Evolutionary conservation across 2,329 filamentous ascomycete genomes (phyloP), one percentile per base, ranked within the genome.

Genomic region (Tolypocladium tundrense): DNA sequence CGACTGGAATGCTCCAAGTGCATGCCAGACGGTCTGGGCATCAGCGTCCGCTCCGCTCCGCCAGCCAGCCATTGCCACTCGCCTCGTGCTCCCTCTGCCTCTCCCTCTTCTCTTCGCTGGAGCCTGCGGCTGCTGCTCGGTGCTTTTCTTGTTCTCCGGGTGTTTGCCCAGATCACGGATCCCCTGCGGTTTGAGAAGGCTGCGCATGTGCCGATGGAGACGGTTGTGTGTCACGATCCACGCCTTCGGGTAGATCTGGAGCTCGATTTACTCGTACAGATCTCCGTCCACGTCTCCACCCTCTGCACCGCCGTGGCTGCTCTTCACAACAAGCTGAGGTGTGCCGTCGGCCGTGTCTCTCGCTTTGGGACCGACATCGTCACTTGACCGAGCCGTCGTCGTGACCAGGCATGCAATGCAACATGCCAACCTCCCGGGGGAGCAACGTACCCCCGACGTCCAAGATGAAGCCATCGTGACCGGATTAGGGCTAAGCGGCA

Each of bases 381-480:
- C 58, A 59, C 53, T 59, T 58, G 57, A 58, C 55, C 52, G 53
- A 21, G 48, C 48, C 1, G 48, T 52, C 48, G 33, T 52, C 48
- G 31, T 52, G 48, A 52, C 45, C 14, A 55, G 60, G 60, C 60
- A 60, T 62, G 60, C 50, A 59, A 51, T 48, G 35, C 56, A 58
- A 56, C 60, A 60, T 63, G 60, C 61, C 61, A 63, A 58, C 58
- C 58, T 31, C 53, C 48, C 21, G 40, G 27, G 33, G 33, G 27
- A 42, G 33, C 24, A 39, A 39, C 43, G 50, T 24, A 37, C 51
- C 56, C 50, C 52, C 35, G 57, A 43, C 16, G 41, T 55, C 45
- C 54, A 43, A 58, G 42, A 57, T 61, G 60, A 62, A 62, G 59
- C 60, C 60, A 61, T 63, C 62, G 59, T 62, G 60, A 61, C 60